These are phyloP conservation scores for Sarocladiaceae sp. DNA, from an alignment of 2,329 filamentous ascomycete genomes.

Conservation along the genomic window DNA sequence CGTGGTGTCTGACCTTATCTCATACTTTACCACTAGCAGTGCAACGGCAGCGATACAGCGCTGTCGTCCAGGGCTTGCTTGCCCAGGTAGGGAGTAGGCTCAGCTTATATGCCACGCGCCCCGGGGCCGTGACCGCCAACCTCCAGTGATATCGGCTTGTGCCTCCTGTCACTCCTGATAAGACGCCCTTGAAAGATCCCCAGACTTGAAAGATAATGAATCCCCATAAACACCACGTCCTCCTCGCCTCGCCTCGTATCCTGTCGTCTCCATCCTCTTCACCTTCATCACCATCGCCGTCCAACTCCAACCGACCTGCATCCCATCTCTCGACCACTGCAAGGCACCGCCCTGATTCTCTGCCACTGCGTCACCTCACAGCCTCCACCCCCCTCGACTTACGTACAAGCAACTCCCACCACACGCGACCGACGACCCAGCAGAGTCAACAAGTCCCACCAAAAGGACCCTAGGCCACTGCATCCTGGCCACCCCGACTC, in stretches of 20 bases:
- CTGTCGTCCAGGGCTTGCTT: too few relatives aligned
- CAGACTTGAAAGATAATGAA: too few relatives aligned
- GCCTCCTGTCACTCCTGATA: too few relatives aligned
- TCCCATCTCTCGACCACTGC: slow-evolving; percentile 1
- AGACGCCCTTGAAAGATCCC: too few relatives aligned
- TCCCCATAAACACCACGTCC: slow-evolving; percentile 9
- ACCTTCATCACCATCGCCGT: background rate
- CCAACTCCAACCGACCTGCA: background rate
- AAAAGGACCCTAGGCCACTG: slow-evolving; percentile 3
- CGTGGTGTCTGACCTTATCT: too few relatives aligned
- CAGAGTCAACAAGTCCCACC: slow-evolving; percentile 3
- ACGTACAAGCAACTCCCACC: slow-evolving; percentile 8
- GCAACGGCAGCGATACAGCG: too few relatives aligned
- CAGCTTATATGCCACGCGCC: too few relatives aligned
- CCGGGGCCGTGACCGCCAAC: too few relatives aligned
- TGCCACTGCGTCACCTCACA: slow-evolving; percentile 8
- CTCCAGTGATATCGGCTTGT: too few relatives aligned
- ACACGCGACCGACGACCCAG: slow-evolving; percentile 6
- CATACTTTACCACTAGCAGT: too few relatives aligned
- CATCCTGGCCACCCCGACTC: too few relatives aligned
- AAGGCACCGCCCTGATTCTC: slow-evolving; percentile 4
- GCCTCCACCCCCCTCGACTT: background rate
- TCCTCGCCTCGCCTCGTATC: background rate
- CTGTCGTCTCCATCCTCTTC: background rate
- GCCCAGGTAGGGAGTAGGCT: too few relatives aligned